Evolutionary conservation across 176 grass and related monocot genomes (phyloP).

Genomic region (Olyra latifolia): DNA sequence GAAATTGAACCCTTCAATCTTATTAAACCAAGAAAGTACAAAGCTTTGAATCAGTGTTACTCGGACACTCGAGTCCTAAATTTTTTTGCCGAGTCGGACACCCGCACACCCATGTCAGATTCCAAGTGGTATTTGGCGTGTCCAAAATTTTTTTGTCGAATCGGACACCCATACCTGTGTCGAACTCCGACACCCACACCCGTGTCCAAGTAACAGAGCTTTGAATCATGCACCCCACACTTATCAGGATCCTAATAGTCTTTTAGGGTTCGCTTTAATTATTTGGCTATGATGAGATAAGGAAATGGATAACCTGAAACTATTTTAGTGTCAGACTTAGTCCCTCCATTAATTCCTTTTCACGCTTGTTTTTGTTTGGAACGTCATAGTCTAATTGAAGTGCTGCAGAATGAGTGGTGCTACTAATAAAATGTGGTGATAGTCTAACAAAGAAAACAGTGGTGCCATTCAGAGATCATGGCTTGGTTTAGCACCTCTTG

Average conservation of each 20-base stretch:
- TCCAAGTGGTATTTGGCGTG: too few relatives aligned
- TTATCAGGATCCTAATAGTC: neutral
- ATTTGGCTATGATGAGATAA: slow-evolving; percentile 9
- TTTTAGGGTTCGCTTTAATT: neutral
- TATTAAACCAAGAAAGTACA: neutral
- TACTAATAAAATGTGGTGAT: slow-evolving; percentile 16
- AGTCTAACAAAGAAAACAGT: neutral
- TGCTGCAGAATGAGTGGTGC: neutral
- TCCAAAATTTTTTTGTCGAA: too few relatives aligned
- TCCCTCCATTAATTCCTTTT: neutral
- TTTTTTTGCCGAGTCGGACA: too few relatives aligned
- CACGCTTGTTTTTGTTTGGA: neutral
- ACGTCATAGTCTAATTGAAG: neutral
- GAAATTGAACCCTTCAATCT: neutral
- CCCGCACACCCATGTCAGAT: too few relatives aligned
- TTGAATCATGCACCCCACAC: slow-evolving; percentile 1
- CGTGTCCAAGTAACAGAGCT: too few relatives aligned
- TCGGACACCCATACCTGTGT: too few relatives aligned
- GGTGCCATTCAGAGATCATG: neutral
- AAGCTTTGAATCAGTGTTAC: neutral
- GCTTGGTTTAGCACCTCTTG: neutral
- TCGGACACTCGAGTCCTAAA: too few relatives aligned
- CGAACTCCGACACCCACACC: too few relatives aligned
- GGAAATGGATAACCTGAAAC: slow-evolving; percentile 18
- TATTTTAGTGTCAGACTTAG: slow-evolving; percentile 1